Percentiles rank a stretch among this genome's conserved stretches.
Conservation (phyloP, 352 stramenopile genomes). For the Pythium myriotylum region DNA sequence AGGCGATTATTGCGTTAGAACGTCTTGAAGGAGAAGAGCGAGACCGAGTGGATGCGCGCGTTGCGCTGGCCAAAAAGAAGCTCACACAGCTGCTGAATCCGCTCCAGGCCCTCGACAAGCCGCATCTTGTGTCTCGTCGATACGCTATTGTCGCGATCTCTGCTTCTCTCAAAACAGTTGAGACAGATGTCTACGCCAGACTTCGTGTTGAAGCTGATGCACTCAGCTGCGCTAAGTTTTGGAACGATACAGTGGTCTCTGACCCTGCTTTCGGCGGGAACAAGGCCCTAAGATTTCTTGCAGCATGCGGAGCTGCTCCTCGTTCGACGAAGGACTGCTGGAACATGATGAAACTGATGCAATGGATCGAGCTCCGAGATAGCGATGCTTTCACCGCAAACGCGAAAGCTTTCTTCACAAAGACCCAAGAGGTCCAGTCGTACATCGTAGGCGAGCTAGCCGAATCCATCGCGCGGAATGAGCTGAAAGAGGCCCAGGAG, state of each 20-base stretch:
- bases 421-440: constrained; percentile 46
- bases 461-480: constrained; percentile 26
- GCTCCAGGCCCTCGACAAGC: constrained; percentile 53
- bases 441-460: constrained; percentile 48
- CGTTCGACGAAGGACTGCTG: constrained; percentile 42
- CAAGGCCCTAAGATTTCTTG: constrained; percentile 40
- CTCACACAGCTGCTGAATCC: constrained; percentile 56
- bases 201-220: constrained; percentile 35
- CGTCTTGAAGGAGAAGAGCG: constrained; percentile 56
- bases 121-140: constrained; percentile 39
- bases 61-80: constrained; percentile 58
- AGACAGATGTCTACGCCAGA: constrained; percentile 5
- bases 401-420: constrained; percentile 48
- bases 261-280: constrained; percentile 42
- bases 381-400: constrained; percentile 44
- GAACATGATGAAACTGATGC: constrained; percentile 43
- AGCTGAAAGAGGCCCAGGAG: constrained; percentile 40
- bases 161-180: constrained; percentile 1
- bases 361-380: constrained; percentile 65
- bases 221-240: constrained; percentile 56
- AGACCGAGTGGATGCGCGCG: constrained; percentile 52
- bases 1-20: constrained; percentile 60
- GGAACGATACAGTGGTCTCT: constrained; percentile 49
- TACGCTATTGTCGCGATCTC: constrained; percentile 40
- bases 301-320: constrained; percentile 27